Percentiles rank a stretch among this genome's conserved stretches.
These are phyloP conservation scores for Giardia muris DNA, from an alignment of 208 protist genomes.

Conservation along the genomic window DNA sequence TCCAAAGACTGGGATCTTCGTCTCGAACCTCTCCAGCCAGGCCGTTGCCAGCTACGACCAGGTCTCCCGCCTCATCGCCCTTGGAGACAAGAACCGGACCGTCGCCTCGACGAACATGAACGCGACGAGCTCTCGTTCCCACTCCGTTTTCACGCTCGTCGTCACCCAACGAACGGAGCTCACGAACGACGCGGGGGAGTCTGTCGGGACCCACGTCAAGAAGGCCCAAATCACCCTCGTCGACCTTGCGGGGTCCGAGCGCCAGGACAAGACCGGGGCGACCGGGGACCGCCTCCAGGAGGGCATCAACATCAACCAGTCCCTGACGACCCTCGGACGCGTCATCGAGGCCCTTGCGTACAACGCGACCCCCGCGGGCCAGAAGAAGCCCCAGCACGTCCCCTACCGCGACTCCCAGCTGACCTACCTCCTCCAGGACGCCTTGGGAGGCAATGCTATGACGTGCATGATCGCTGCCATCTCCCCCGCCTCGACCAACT, in stretches of 20 bases:
- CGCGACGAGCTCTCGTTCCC: slow-evolving; percentile 14
- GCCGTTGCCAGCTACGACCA: not conserved
- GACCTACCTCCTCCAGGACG: slow-evolving; percentile 42
- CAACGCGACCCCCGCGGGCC: not conserved
- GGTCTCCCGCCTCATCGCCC: not conserved
- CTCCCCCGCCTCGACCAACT: slow-evolving; percentile 50
- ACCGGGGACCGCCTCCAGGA: slow-evolving; percentile 23
- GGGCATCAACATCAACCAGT: slow-evolving; percentile 2
- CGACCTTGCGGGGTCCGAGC: slow-evolving; percentile 37
- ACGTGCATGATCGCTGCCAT: slow-evolving; percentile 44
- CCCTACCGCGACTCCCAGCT: slow-evolving; percentile 45
- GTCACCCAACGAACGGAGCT: not conserved
- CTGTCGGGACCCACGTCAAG: not conserved
- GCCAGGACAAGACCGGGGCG: slow-evolving; percentile 25
- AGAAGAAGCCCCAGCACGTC: slow-evolving; percentile 21
- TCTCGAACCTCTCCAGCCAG: slow-evolving; percentile 10
- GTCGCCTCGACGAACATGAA: slow-evolving; percentile 20
- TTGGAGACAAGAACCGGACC: not conserved
- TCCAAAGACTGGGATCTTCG: slow-evolving; percentile 1
- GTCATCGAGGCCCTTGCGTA: slow-evolving; percentile 5
- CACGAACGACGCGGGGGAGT: not conserved
- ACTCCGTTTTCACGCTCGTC: slow-evolving; percentile 21
- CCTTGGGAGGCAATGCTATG: slow-evolving; percentile 45
- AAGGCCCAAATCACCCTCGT: slow-evolving; percentile 34
- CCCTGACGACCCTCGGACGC: not conserved